These are phyloP conservation scores for Xylariaceae sp. DNA, from an alignment of 2,329 filamentous ascomycete species.

Conservation along the genomic window DNA sequence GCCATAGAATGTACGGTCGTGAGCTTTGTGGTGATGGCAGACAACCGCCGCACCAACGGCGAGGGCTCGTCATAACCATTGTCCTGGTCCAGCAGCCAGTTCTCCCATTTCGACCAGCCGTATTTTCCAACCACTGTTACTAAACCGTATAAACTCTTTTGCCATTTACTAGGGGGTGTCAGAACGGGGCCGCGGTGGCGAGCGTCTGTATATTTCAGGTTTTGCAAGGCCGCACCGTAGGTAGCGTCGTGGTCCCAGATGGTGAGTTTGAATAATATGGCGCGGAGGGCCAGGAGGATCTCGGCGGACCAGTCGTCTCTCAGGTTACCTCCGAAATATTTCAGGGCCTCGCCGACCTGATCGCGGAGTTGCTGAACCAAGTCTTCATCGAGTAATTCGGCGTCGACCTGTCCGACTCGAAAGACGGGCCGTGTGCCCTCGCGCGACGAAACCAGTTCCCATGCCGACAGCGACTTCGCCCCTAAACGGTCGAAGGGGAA, in stretches of 20 bases:
- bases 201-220: conserved; percentile 83
- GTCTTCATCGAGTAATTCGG: conserved; percentile 91
- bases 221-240: conserved; percentile 89
- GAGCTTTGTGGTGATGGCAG: conserved; percentile 61
- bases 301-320: conserved; percentile 85
- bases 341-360: conserved; percentile 82
- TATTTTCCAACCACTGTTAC: conserved; percentile 85
- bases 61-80: conserved; percentile 64
- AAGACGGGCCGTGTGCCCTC: conserved; percentile 81
- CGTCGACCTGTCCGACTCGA: conserved; percentile 91
- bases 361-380: conserved; percentile 76
- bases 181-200: conserved; percentile 58
- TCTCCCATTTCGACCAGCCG: conserved; percentile 87
- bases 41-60: conserved; percentile 51
- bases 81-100: conserved; percentile 71
- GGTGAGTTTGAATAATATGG: conserved; percentile 85
- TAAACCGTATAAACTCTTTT: conserved; percentile 79
- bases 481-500: conserved; percentile 58
- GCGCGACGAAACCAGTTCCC: conserved; percentile 66
- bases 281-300: conserved; percentile 70
- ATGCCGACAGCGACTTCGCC: conserved; percentile 46
- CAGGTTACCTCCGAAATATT: conserved; percentile 71
- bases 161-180: conserved; percentile 67
- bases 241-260: conserved; percentile 96
- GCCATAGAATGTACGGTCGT: conserved; percentile 75